Evolutionary conservation across 176 grass and related monocot genomes (phyloP).

Genomic region (Poa annua): DNA sequence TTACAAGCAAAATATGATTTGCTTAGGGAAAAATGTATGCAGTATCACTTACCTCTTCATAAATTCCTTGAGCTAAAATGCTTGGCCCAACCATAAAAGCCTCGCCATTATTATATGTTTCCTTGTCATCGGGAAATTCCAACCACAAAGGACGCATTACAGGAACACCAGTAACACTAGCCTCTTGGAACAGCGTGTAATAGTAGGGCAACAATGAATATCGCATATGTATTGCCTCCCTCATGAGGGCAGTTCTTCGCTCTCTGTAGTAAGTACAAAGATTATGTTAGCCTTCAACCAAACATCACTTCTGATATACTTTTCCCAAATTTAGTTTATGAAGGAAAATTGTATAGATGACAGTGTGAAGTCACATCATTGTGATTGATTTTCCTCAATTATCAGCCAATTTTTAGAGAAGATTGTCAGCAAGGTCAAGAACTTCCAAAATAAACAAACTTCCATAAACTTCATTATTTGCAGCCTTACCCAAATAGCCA

Average conservation of each 20-base stretch:
- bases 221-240: constrained; percentile 82
- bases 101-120: constrained; percentile 91
- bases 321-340: constrained; percentile 22
- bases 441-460: constrained; percentile 22
- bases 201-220: constrained; percentile 93
- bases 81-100: constrained; percentile 88
- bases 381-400: constrained; percentile 20
- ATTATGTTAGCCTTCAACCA: constrained; percentile 35
- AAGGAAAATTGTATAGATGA: constrained; percentile 13
- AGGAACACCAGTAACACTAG: constrained; percentile 82
- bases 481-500: constrained; percentile 92
- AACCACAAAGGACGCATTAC: constrained; percentile 95
- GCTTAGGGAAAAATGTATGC: constrained; percentile 18
- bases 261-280: constrained; percentile 57
- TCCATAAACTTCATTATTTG: constrained; percentile 23
- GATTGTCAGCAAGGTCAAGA: background rate
- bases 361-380: background rate
- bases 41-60: constrained; percentile 63
- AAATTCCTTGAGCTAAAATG: constrained; percentile 83
- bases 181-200: constrained; percentile 92
- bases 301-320: constrained; percentile 15
- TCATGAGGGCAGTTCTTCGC: constrained; percentile 74
- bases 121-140: constrained; percentile 92
- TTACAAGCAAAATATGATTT: constrained; percentile 32
- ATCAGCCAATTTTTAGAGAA: background rate